Base-by-base conservation (phyloP, 2,329 filamentous ascomycete genomes). In the Zymoseptoria ardabiliae region DNA sequence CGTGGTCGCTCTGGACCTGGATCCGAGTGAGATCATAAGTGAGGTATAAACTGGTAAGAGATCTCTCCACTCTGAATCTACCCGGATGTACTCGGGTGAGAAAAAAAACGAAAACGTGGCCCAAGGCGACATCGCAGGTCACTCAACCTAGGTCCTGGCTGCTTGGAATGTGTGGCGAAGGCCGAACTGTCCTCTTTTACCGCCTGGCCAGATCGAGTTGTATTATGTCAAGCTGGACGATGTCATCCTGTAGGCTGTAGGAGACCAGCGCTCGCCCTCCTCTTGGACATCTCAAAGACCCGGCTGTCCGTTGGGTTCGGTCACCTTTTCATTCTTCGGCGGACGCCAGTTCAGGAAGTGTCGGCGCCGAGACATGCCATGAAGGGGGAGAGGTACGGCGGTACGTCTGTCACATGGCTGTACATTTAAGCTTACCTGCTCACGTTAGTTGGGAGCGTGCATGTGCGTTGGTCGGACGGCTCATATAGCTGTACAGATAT, bases 271-370 rank as follows among this genome's bases (percentile, higher is more conserved):
- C 20, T 71, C 69, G 28, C 60, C 64, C 6, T 63, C 58, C 2
- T 66, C 65, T 50, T 68, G 68, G 11, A 63, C 57, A 57, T 70
- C 67, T 4, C 64, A 63, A 53, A 65, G n/a, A 71, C 4, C 58
- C 62, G 53, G 70, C 68, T 13, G 67, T 61, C 41, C 61, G 57
- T 51, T 65, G 58, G 28, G 41, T 25, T 4, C 54, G 49, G 28
- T 52, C 35, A 22, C 51, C 41, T 10, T 56, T 54, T 5, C 69
- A 17, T 35, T 60, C 17, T 53, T n/a, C 17, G 7, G 51, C 58
- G 4, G 69, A 69, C 13, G 69, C 68, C 45, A 70, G 57, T 67
- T 67, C 70, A 72, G 19, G 65, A 57, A 4, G 68, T 67, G n/a
- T 65, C 62, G 19, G 4, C 17, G n/a, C 63, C 66, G 11, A n/a